Percentiles rank a stretch among this genome's conserved stretches.
Evolutionary conservation across 2,329 filamentous ascomycete genomes (phyloP).

Genomic region (Ophiostoma perfectum): DNA sequence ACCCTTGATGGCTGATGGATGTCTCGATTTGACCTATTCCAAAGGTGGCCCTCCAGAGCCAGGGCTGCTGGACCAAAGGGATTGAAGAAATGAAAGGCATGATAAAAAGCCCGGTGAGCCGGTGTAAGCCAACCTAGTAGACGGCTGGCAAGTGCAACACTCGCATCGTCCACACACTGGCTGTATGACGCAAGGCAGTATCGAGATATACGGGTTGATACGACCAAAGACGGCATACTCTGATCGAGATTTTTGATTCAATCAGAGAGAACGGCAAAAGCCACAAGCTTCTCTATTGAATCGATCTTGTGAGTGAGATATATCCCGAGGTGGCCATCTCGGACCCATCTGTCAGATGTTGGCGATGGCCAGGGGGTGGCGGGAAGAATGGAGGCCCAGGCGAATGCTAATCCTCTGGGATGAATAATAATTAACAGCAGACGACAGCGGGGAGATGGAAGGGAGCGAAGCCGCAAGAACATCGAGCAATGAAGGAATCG

Average conservation of each 20-base stretch:
- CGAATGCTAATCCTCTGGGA: neutral
- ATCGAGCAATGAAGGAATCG: neutral
- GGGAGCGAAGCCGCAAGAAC: neutral
- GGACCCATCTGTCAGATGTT: neutral
- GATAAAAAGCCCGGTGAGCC: too few species aligned
- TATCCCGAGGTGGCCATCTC: neutral
- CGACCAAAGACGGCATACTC: neutral
- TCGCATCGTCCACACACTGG: neutral
- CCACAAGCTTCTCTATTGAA: neutral
- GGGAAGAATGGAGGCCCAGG: neutral
- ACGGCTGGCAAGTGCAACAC: too few species aligned
- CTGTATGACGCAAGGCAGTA: neutral
- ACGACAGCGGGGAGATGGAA: neutral
- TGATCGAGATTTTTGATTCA: neutral
- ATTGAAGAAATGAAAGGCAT: neutral
- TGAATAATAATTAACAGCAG: neutral
- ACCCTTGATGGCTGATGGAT: neutral
- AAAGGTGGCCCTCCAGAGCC: neutral
- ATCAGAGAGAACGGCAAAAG: neutral
- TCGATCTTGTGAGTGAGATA: neutral
- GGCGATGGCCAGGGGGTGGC: constrained; percentile 1
- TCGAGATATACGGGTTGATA: neutral
- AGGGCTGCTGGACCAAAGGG: neutral
- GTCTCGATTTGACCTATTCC: neutral
- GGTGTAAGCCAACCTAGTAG: too few species aligned